These are phyloP conservation scores for Kodamaea kakaduensis DNA, from an alignment of 805 yeast genomes.

Conservation along the genomic window DNA sequence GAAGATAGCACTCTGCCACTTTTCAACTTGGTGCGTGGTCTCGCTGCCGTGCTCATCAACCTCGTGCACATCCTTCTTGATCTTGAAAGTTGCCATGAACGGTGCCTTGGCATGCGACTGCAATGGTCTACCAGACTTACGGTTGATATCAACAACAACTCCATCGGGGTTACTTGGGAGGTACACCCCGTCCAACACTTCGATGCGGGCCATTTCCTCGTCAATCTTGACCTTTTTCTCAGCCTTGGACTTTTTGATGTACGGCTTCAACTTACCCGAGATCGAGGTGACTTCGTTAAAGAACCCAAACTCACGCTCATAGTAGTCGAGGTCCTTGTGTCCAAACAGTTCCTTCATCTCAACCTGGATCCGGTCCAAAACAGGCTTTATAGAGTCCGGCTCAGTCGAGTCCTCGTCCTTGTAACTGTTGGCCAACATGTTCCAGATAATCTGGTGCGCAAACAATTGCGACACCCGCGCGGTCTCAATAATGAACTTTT, in stretches of 20 bases:
- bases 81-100: slow-evolving; percentile 91
- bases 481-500: slow-evolving; percentile 83
- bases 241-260: slow-evolving; percentile 87
- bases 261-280: slow-evolving; percentile 93
- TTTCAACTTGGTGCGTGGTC: slow-evolving; percentile 46
- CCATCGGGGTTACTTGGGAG: slow-evolving; percentile 98
- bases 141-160: slow-evolving; percentile 81
- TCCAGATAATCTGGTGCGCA: slow-evolving; percentile 98
- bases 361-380: slow-evolving; percentile 66
- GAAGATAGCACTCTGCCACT: slow-evolving; percentile 94
- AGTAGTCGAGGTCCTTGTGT: slow-evolving; percentile 58
- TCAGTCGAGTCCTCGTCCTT: slow-evolving; percentile 81
- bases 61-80: slow-evolving; percentile 54
- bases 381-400: slow-evolving; percentile 82
- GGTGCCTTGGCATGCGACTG: slow-evolving; percentile 99
- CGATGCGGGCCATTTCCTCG: slow-evolving; percentile 83
- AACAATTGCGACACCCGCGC: slow-evolving; percentile 87
- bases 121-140: slow-evolving; percentile 88
- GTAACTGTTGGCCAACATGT: slow-evolving; percentile 88
- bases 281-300: slow-evolving; percentile 89
- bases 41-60: slow-evolving; percentile 36
- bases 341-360: slow-evolving; percentile 62
- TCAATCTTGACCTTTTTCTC: slow-evolving; percentile 96
- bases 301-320: slow-evolving; percentile 80
- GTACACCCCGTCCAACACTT: slow-evolving; percentile 77